These are phyloP conservation scores for Ophiobolus disseminans DNA, from an alignment of 2,329 filamentous ascomycete species.

Conservation along the genomic window DNA sequence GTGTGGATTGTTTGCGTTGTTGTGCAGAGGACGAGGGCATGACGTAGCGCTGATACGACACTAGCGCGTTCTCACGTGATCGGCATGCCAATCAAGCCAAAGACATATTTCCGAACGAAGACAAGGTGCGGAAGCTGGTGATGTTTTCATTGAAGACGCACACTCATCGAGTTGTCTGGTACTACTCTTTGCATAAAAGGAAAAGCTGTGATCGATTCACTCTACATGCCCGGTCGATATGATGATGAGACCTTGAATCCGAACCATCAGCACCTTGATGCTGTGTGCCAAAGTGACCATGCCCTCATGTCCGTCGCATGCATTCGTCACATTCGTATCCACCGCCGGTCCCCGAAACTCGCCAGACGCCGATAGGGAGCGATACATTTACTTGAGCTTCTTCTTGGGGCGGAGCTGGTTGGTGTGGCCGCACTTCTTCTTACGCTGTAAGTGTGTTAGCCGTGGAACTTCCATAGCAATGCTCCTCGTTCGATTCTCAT, in stretches of 20 bases:
- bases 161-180: background rate
- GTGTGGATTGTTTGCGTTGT: background rate
- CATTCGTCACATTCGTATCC: constrained; percentile 41
- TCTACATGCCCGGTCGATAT: constrained; percentile 38
- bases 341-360: constrained; percentile 34
- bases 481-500: background rate
- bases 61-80: constrained; percentile 33
- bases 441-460: constrained; percentile 53
- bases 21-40: constrained; percentile 19
- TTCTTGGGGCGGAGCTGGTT: constrained; percentile 99
- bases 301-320: constrained; percentile 38
- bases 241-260: background rate
- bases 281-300: constrained; percentile 37
- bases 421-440: constrained; percentile 99
- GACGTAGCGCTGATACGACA: constrained; percentile 29
- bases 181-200: constrained; percentile 26
- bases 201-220: constrained; percentile 45
- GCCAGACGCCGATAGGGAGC: constrained; percentile 44
- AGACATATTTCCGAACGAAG: no score
- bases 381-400: constrained; percentile 88
- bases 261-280: constrained; percentile 23
- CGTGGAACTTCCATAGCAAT: background rate
- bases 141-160: constrained; percentile 20
- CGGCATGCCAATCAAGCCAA: background rate
- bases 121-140: constrained; percentile 22